Evolutionary conservation across 345 rosid species (phyloP).

Genomic region (Anacardium occidentale): DNA sequence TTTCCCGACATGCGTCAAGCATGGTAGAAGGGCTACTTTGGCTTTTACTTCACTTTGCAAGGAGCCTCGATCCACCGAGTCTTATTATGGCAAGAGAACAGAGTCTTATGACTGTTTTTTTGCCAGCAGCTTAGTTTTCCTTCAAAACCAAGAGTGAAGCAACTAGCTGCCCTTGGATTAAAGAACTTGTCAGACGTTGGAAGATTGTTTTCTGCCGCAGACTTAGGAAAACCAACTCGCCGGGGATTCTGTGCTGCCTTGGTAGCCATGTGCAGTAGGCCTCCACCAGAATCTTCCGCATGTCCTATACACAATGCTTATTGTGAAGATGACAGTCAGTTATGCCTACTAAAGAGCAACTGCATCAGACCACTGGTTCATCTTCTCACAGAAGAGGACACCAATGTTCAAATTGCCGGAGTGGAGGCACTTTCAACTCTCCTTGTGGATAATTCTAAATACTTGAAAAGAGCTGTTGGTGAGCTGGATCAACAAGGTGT

Average conservation of each 20-base stretch:
- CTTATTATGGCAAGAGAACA: conserved; percentile 27
- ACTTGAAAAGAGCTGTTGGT: conserved; percentile 26
- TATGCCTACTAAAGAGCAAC: conserved; percentile 36
- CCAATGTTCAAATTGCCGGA: conserved; percentile 37
- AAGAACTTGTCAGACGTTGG: conserved; percentile 41
- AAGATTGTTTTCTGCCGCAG: conserved; percentile 20
- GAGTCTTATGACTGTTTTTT: conserved; percentile 34
- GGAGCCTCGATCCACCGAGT: conserved; percentile 23
- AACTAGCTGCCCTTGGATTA: conserved; percentile 40
- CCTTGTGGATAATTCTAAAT: conserved; percentile 23
- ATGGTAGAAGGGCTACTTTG: conserved; percentile 44
- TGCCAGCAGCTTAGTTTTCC: conserved; percentile 28
- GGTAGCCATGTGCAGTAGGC: conserved; percentile 29
- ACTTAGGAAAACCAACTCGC: conserved; percentile 27
- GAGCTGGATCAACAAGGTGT: conserved; percentile 35
- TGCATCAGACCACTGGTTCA: conserved; percentile 39
- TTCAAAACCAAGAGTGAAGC: conserved; percentile 32
- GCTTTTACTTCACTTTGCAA: conserved; percentile 38
- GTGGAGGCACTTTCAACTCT: conserved; percentile 45
- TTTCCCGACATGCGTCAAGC: conserved; percentile 26
- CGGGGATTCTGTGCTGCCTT: conserved; percentile 28
- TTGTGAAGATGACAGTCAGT: conserved; percentile 31
- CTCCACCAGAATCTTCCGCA: conserved; percentile 24
- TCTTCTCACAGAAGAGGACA: conserved; percentile 29
- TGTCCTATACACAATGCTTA: conserved; percentile 36